phyloP scores from a whole-genome alignment of 1,284 basidiomycete genomes.

The Ceratobasidium sp. region DNA sequence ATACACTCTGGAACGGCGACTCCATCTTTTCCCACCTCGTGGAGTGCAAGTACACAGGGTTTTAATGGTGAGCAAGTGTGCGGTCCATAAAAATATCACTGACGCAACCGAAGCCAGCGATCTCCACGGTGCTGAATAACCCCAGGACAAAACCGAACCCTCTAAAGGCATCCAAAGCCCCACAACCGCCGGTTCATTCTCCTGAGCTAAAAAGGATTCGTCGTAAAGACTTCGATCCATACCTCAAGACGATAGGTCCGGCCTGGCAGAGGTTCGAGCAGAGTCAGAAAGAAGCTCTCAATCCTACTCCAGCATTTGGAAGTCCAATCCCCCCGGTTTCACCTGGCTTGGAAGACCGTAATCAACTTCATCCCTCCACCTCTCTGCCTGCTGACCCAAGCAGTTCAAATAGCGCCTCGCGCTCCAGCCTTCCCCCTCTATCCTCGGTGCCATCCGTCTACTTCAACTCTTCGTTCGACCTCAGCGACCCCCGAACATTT shows the following conservation, averaged over 20 bases:
- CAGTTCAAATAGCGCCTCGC: neutral
- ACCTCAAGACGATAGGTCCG: slow-evolving; percentile 77
- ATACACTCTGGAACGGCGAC: slow-evolving; percentile 19
- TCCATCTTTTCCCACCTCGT: slow-evolving; percentile 46
- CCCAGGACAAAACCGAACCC: slow-evolving; percentile 87
- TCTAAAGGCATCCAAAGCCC: slow-evolving; percentile 81
- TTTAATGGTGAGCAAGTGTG: slow-evolving; percentile 51
- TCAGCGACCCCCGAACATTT: slow-evolving; percentile 89
- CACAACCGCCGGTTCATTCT: slow-evolving; percentile 76
- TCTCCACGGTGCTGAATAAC: slow-evolving; percentile 84
- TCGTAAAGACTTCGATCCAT: slow-evolving; percentile 87
- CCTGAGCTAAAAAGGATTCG: slow-evolving; percentile 82
- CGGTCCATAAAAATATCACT: neutral
- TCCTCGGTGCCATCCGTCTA: slow-evolving; percentile 84
- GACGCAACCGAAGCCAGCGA: slow-evolving; percentile 59
- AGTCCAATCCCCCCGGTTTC: slow-evolving; percentile 45
- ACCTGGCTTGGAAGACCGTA: slow-evolving; percentile 43
- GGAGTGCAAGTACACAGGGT: slow-evolving; percentile 50
- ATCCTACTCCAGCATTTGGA: slow-evolving; percentile 52
- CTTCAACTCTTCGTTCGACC: slow-evolving; percentile 83
- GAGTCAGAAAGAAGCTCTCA: slow-evolving; percentile 53
- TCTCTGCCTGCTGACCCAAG: slow-evolving; percentile 34
- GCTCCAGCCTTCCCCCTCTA: slow-evolving; percentile 66
- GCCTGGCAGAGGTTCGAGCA: slow-evolving; percentile 82
- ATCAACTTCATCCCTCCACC: slow-evolving; percentile 46